These are phyloP conservation scores for Candida arabinofermentans DNA, from an alignment of 805 yeast genomes.

Conservation along the genomic window DNA sequence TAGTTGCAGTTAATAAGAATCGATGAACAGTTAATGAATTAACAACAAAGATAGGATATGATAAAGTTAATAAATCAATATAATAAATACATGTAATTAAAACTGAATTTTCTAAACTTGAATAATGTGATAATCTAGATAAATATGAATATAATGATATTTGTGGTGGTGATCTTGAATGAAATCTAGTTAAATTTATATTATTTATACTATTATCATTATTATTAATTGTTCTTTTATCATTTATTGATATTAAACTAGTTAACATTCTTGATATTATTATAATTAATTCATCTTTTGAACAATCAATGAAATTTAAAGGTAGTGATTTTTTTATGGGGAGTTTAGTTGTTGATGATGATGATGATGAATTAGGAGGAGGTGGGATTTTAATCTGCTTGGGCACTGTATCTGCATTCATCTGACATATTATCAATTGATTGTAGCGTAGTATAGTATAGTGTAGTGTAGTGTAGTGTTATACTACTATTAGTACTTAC, in stretches of 20 bases:
- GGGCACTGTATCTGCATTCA: not conserved
- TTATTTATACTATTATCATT: conserved; percentile 29
- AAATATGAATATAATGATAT: conserved; percentile 79
- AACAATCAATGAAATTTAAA: conserved; percentile 55
- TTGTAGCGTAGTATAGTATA: too few species aligned
- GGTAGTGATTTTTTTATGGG: conserved; percentile 34
- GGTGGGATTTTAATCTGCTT: conserved; percentile 13
- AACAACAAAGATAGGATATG: conserved; percentile 74
- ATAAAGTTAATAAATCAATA: conserved; percentile 76
- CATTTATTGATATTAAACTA: conserved; percentile 73
- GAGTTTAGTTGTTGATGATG: not conserved
- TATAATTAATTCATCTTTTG: conserved; percentile 63
- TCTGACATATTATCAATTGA: too few species aligned
- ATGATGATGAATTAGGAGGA: conserved; percentile 8
- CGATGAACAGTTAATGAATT: conserved; percentile 93
- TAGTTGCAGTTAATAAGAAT: conserved; percentile 83
- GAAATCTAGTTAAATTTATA: conserved; percentile 73
- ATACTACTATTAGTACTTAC: too few species aligned
- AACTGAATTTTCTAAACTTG: conserved; percentile 80
- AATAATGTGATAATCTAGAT: conserved; percentile 73
- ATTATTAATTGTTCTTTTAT: conserved; percentile 34
- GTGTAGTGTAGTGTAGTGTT: too few species aligned
- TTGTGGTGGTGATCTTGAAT: conserved; percentile 87
- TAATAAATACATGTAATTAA: conserved; percentile 81
- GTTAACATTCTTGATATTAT: conserved; percentile 77